These are phyloP conservation scores for Hysterangium stoloniferum DNA, from an alignment of 768 basidiomycete genomes.

Conservation along the genomic window DNA sequence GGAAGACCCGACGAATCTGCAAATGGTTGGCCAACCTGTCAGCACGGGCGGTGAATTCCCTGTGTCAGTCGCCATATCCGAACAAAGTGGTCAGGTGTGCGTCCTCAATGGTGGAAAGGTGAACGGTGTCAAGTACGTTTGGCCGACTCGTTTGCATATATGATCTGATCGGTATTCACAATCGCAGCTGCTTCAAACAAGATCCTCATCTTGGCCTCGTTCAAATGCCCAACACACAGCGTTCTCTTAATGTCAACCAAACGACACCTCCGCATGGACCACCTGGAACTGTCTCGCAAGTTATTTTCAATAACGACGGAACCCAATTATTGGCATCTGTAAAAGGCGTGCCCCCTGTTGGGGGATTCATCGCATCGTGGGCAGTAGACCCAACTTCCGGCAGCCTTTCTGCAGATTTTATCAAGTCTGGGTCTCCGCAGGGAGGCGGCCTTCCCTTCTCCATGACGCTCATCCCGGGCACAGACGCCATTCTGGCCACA, in stretches of 20 bases:
- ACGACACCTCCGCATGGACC: slow-evolving; percentile 19
- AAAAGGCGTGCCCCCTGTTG: slow-evolving; percentile 16
- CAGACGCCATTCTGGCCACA: slow-evolving; percentile 15
- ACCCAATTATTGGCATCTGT: slow-evolving; percentile 17
- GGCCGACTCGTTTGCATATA: background rate
- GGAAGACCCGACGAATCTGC: slow-evolving; percentile 33
- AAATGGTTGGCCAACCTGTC: slow-evolving; percentile 36
- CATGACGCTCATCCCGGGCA: slow-evolving; percentile 14
- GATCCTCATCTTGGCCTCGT: slow-evolving; percentile 15
- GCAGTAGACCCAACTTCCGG: slow-evolving; percentile 12
- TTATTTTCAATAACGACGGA: slow-evolving; percentile 17
- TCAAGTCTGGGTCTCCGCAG: slow-evolving; percentile 7
- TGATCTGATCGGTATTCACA: background rate
- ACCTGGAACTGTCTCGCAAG: slow-evolving; percentile 12
- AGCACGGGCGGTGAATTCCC: slow-evolving; percentile 44
- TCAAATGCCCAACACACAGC: slow-evolving; percentile 12
- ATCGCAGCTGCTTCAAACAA: slow-evolving; percentile 14
- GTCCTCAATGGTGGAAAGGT: slow-evolving; percentile 30
- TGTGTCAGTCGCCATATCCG: slow-evolving; percentile 32
- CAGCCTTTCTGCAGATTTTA: slow-evolving; percentile 13
- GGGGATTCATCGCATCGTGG: slow-evolving; percentile 14
- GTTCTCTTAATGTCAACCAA: slow-evolving; percentile 16
- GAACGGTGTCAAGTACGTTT: slow-evolving; percentile 29
- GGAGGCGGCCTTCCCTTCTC: slow-evolving; percentile 16
- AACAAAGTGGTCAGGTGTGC: slow-evolving; percentile 24